Base-by-base conservation (phyloP, 352 stramenopile species). In the Discostella stelligera region DNA sequence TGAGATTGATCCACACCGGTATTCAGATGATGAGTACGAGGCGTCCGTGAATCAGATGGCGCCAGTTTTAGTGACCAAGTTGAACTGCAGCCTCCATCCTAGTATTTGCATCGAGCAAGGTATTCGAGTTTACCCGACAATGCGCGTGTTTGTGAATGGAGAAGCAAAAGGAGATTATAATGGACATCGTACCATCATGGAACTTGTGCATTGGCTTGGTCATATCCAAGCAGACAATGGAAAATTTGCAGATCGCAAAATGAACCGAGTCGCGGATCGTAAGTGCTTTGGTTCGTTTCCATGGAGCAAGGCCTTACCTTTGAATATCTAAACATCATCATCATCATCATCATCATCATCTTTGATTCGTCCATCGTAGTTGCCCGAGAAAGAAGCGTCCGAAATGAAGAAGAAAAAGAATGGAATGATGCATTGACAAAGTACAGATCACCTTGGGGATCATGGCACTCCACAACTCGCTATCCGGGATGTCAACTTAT, bases 401-500 rank as follows among this genome's bases (percentile, higher is more conserved):
- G 71, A 61, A 74, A 71, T 69, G 48, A 64, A 59, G 64, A 72
- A 21, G 71, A 79, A 71, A 37, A 60, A 53, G 44, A 62, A 58
- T 79, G 71, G 77, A 84, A 84, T 25, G 55, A 84, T 68, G 52
- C 67, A 52, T 54, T 84, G 21, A 74, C 66, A 27, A 25, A 58
- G 13, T 58, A 78, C 53, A 39, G 77, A 25, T 56, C 77, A 30
- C 71, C 61, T 23, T 61, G 16, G n/a, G 14, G n/a, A 18, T 69
- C 53, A 16, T 83, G 41, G 65, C 79, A 83, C 16, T 14, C 37
- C 37, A 30, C 53, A 30, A 77, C 71, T 25, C 50, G 39, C n/a
- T 84, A 92, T 73, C 91, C 89, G n/a, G 91, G 88, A 11, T 95
- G 91, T 77, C 85, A 91, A 74, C 46, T 95, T 8, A 81, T 70